phyloP scores from a whole-genome alignment of 495 filamentous ascomycete genomes.

The Talaromyces trachyspermus region DNA sequence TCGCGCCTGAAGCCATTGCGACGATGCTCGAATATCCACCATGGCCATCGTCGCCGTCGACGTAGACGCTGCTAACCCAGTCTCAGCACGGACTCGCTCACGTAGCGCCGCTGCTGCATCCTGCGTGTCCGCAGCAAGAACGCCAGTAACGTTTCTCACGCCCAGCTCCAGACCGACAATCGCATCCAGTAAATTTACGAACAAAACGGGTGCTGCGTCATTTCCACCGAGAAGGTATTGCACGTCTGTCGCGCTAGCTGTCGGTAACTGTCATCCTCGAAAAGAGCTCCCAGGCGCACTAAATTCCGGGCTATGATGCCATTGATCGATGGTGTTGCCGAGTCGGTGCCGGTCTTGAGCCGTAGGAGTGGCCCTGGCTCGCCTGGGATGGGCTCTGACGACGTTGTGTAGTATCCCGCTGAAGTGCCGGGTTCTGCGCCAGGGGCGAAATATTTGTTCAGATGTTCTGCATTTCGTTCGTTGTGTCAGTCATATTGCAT shows the following conservation, averaged over 20 bases:
- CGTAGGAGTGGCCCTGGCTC: conserved; percentile 74
- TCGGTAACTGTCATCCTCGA: conserved; percentile 59
- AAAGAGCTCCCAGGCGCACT: conserved; percentile 63
- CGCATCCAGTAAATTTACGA: conserved; percentile 66
- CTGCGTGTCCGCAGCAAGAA: conserved; percentile 17
- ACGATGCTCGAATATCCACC: conserved; percentile 33
- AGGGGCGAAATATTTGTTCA: conserved; percentile 58
- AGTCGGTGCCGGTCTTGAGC: conserved; percentile 90
- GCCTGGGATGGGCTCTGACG: conserved; percentile 52
- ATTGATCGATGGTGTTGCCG: conserved; percentile 81
- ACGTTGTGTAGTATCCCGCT: conserved; percentile 85
- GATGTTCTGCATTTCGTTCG: conserved; percentile 44
- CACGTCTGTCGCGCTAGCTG: conserved; percentile 64
- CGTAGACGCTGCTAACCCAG: conserved; percentile 31
- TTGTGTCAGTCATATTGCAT: neutral
- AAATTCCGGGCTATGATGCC: conserved; percentile 78
- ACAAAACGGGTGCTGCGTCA: conserved; percentile 89
- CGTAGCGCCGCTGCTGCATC: conserved; percentile 23
- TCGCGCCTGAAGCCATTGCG: conserved; percentile 46
- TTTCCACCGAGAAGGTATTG: conserved; percentile 78
- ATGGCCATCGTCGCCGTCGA: conserved; percentile 28
- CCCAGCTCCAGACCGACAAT: conserved; percentile 66
- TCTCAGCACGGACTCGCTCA: conserved; percentile 31
- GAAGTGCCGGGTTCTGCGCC: conserved; percentile 23
- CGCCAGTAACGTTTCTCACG: conserved; percentile 34